Conservation (phyloP, 2,329 filamentous ascomycete genomes). For the Cercospora brassicicola region DNA sequence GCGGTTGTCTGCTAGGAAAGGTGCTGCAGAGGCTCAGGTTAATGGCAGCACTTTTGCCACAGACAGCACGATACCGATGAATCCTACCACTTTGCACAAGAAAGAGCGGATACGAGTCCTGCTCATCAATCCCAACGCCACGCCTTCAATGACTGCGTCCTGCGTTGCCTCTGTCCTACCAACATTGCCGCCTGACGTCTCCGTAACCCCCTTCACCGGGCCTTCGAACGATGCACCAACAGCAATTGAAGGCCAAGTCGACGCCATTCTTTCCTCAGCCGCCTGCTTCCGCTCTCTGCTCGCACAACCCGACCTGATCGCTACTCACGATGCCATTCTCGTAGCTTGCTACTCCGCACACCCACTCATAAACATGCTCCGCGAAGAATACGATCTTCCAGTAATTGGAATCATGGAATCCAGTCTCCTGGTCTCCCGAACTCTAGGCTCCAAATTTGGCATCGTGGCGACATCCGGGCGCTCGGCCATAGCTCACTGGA, state of each 20-base stretch:
- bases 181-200: slow-evolving; percentile 51
- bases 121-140: slow-evolving; percentile 53
- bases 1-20: slow-evolving; percentile 9
- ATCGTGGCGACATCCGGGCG: slow-evolving; percentile 47
- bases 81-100: neutral
- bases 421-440: slow-evolving; percentile 51
- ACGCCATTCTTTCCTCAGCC: slow-evolving; percentile 54
- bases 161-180: slow-evolving; percentile 48
- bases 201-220: slow-evolving; percentile 53
- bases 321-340: slow-evolving; percentile 49
- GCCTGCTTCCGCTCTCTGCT: slow-evolving; percentile 50
- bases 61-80: neutral
- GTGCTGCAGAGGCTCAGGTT: neutral
- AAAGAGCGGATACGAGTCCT: slow-evolving; percentile 44
- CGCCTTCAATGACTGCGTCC: slow-evolving; percentile 49
- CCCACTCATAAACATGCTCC: slow-evolving; percentile 48
- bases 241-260: slow-evolving; percentile 54
- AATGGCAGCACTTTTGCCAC: neutral
- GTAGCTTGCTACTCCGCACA: slow-evolving; percentile 54
- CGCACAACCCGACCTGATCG: slow-evolving; percentile 38
- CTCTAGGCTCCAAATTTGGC: slow-evolving; percentile 51
- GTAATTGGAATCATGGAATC: slow-evolving; percentile 56
- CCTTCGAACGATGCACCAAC: slow-evolving; percentile 49
- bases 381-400: slow-evolving; percentile 49
- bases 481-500: slow-evolving; percentile 45